Evolutionary conservation across 2,329 filamentous ascomycete genomes (phyloP), one percentile per base, ranked within the genome.

Genomic region (Trichophyton mentagrophytes): DNA sequence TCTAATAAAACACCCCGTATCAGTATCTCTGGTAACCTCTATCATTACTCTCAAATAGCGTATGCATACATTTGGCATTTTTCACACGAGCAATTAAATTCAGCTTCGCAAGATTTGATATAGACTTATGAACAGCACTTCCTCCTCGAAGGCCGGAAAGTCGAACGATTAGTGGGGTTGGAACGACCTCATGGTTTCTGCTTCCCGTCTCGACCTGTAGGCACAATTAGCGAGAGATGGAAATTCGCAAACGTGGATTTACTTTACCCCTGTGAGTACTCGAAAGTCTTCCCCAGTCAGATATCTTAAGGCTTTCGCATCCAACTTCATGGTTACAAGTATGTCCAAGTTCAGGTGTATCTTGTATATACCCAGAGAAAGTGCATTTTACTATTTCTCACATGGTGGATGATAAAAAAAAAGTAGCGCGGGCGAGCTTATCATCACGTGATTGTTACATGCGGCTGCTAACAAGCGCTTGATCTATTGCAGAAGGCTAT

Each of bases 161-260:
- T 70, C 89, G 88, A 62, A 87, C 85, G 66, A 99, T 97, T 65
- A 97, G 75, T 3, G 89, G 79, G 13, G 92, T 97, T 6, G 93
- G 93, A 1, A 99, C 92, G 61, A 99, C 82, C 77, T 99, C 93
- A 78, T 99, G 93, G 76, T 97, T 97, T 73, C 89, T 91, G 75
- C 88, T 95, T 70, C 91, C 92, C 76, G 86, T 85, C 74, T 99
- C 93, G 69, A 95, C 89, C 90, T 96, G 44, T 60, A 49, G 7
- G 6, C 13, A 13, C 38, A 33, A 51, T 63, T 42, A 63, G 57
- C 5, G 13, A 27, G 7, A 36, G 42, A 36, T 15, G 11, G 13
- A n/a, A 11, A 27, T 33, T 22, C 33, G 11, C 9, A 22, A 11
- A 46, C 30, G n/a, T 11, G n/a, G 15, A 15, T 46, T 13, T 3